These are phyloP conservation scores for Yueomyces sp. DNA, from an alignment of 805 yeast genomes.

Conservation along the genomic window DNA sequence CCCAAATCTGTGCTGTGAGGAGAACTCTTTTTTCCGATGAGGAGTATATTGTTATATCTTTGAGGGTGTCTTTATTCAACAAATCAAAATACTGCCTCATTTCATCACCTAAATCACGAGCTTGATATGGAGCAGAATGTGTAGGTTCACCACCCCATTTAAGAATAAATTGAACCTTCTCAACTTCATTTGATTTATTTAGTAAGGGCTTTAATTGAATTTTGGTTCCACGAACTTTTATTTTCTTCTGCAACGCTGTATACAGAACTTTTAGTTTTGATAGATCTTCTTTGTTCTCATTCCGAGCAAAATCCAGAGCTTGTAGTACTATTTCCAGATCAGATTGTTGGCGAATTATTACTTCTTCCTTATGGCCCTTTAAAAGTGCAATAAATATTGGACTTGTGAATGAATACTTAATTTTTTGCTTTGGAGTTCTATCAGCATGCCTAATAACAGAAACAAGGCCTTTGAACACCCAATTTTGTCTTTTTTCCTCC, in stretches of 20 bases:
- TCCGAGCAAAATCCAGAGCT: constrained; percentile 72
- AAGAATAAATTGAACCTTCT: constrained; percentile 87
- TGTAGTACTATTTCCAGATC: constrained; percentile 77
- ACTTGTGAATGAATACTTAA: constrained; percentile 86
- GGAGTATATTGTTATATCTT: constrained; percentile 76
- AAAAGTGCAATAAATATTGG: constrained; percentile 73
- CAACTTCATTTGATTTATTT: constrained; percentile 55
- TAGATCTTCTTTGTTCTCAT: constrained; percentile 65
- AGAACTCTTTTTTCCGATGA: constrained; percentile 92
- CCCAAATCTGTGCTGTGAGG: constrained; percentile 81
- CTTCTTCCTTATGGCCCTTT: constrained; percentile 93
- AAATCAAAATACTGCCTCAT: constrained; percentile 82
- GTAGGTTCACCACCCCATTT: constrained; percentile 99
- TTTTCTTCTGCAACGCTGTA: constrained; percentile 76
- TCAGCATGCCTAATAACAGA: constrained; percentile 96
- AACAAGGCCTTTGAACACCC: constrained; percentile 92
- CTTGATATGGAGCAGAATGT: constrained; percentile 91
- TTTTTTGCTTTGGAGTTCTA: constrained; percentile 95
- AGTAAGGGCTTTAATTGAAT: constrained; percentile 88
- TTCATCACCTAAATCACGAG: constrained; percentile 91
- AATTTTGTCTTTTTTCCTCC: constrained; percentile 52
- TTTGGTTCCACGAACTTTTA: constrained; percentile 89
- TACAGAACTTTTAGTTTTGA: constrained; percentile 64
- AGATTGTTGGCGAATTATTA: constrained; percentile 79
- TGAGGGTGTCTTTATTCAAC: constrained; percentile 70